Base-by-base conservation (phyloP, 2,329 filamentous ascomycete genomes). In the Cordyceps tenuipes region DNA sequence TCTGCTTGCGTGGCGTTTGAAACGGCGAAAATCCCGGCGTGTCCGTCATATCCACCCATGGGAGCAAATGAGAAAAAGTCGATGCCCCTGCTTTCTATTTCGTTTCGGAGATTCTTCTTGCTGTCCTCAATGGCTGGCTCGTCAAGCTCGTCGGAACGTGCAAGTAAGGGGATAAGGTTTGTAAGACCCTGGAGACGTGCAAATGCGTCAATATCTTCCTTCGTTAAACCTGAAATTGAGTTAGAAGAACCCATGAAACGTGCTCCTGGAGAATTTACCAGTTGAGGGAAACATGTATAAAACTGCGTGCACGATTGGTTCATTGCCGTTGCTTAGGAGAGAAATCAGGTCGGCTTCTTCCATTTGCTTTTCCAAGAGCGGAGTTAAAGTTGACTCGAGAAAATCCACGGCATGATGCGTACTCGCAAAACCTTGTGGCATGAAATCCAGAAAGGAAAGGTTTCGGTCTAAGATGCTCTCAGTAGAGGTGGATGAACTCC, bases 391-490 rank as follows among this genome's bases (percentile, higher is more conserved):
- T n/a, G 70, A 69, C 55, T 91, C 87, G 36, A 96, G 80, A 69
- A 96, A 95, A 61, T 86, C 78, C 15, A 87, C 73, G 44, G 88
- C 82, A 78, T 77, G 44, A 83, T 80, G 54, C 85, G 84, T 56
- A 76, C 78, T 13, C 8, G 13, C 17, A n/a, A n/a, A 68, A 13
- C 47, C 47, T 47, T 34, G 23, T 12, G 48, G 29, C 29, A 52
- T 61, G 34, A 49, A 57, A 74, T 97, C 93, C 61, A 97, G 86
- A 69, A 99, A 97, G 72, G 91, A 96, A 5, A 99, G 75, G 69
- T 99, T 99, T 34, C 93, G 84, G 69, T 97, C 93, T 50, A 97
- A 76, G 44, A 97, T 82, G 23, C 85, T 82, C 64, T 94, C 91
- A 8, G 86, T 85, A 26, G 60, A 58, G 56, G 63, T 55, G 5